Evolutionary conservation across 2,329 filamentous ascomycete genomes (phyloP), one percentile per base, ranked within the genome.

Genomic region (Cadophora gregata): DNA sequence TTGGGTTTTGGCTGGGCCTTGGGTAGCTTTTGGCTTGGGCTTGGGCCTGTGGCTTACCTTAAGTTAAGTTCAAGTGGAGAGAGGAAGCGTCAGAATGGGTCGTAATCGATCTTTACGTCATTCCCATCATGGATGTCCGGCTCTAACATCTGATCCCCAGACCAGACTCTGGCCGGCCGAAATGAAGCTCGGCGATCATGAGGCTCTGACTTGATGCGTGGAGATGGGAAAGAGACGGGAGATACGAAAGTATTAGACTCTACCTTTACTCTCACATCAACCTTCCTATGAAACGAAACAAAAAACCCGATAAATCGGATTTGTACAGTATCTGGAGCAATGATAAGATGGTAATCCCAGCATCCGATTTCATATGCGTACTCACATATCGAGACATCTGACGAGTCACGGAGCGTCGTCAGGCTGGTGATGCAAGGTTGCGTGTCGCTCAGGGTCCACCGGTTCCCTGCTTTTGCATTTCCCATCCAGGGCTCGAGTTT

Each of bases 171-270:
- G 7, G 25, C 16, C 25, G 36, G 27, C 31, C 51, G 51, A 55
- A n/a, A 33, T 55, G 51, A 36, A 36, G 31, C 19, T 38, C 53
- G 33, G 53, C 53, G 53, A 58, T 58, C 53, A 58, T 58, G 53
- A 36, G 53, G 53, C 53, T 58, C 53, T 36, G 25, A 4, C 14
- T 8, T n/a, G 27, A 36, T 27, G 24, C 29, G 16, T 33, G 51
- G 9, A 5, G 16, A 19, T 16, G 29, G 16, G 27, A 9, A 21
- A 36, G 19, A 21, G 21, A 31, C 16, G 36, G 29, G 36, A n/a
- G 6, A 21, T 2, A 19, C 21, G 4, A 7, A 33, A n/a, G 24
- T 8, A 31, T 56, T 14, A 27, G 19, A 55, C 19, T n/a, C 27
- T 42, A 42, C 38, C 14, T 33, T 6, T 33, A 42, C n/a, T n/a